phyloP scores from a whole-genome alignment of 495 filamentous ascomycete genomes.

The Podospora didyma region DNA sequence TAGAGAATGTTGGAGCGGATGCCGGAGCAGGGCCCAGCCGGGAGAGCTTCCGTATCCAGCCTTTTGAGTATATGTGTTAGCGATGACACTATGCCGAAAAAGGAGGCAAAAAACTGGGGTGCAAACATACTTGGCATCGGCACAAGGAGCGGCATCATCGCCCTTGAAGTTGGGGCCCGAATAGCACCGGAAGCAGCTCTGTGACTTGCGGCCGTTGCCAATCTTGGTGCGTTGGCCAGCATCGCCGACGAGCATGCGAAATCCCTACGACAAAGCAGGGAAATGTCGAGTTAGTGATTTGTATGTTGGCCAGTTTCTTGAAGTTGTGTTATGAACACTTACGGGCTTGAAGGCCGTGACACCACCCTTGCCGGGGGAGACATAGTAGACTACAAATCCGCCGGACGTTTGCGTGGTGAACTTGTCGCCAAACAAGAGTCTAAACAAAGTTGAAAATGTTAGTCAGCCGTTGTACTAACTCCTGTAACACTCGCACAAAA shows the following conservation, averaged over 20 bases:
- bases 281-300: background rate
- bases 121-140: slow-evolving; percentile 21
- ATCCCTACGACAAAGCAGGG: slow-evolving; percentile 23
- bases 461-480: background rate
- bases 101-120: no score
- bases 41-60: slow-evolving; percentile 28
- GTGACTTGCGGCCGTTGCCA: slow-evolving; percentile 19
- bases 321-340: slow-evolving; percentile 16
- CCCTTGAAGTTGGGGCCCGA: slow-evolving; percentile 32
- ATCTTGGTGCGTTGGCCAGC: slow-evolving; percentile 24
- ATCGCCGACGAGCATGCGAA: slow-evolving; percentile 40
- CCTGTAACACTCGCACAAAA: no score
- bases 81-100: no score
- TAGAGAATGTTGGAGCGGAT: slow-evolving; percentile 41
- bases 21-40: slow-evolving; percentile 25
- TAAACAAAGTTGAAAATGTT: background rate
- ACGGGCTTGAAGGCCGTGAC: slow-evolving; percentile 46
- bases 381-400: slow-evolving; percentile 45
- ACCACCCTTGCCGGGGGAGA: slow-evolving; percentile 34
- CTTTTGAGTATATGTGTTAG: slow-evolving; percentile 13
- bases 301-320: background rate
- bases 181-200: slow-evolving; percentile 41
- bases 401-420: slow-evolving; percentile 37
- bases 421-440: slow-evolving; percentile 35
- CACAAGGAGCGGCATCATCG: slow-evolving; percentile 34